These are phyloP conservation scores for Typha latifolia DNA, from an alignment of 176 grass and related monocot species.

Conservation along the genomic window DNA sequence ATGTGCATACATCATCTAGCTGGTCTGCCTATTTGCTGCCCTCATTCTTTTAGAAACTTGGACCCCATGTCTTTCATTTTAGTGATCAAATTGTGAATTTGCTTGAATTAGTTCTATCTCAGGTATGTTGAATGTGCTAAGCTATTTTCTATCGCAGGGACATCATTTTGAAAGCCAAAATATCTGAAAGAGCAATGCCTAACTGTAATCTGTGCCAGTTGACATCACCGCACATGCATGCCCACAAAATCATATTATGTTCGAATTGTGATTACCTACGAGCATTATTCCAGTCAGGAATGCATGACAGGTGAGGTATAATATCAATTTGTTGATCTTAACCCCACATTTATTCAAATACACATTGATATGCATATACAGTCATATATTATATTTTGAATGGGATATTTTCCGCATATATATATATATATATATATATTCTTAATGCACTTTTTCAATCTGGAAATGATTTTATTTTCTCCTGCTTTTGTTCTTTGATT, in stretches of 20 bases:
- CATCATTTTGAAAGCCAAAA: slow-evolving; percentile 70
- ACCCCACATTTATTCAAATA: not conserved
- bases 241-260: slow-evolving; percentile 60
- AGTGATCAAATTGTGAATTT: no score
- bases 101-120: slow-evolving; percentile 6
- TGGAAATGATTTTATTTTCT: not conserved
- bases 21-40: no score
- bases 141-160: slow-evolving; percentile 39
- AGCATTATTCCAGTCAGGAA: slow-evolving; percentile 71
- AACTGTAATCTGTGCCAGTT: slow-evolving; percentile 34
- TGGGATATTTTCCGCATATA: no score
- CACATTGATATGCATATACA: no score
- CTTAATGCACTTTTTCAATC: not conserved
- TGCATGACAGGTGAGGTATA: slow-evolving; percentile 69
- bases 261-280: slow-evolving; percentile 60
- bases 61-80: no score
- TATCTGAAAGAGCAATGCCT: slow-evolving; percentile 31
- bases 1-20: no score
- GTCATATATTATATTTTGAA: no score
- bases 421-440: no score
- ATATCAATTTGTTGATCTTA: slow-evolving; percentile 3
- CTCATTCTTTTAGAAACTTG: no score
- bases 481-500: not conserved
- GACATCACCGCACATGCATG: slow-evolving; percentile 44
- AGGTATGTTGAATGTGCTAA: not conserved